Evolutionary conservation across 495 filamentous ascomycete species (phyloP), one percentile per base, ranked within the genome.

Genomic region (Hypomontagnella monticulosa): DNA sequence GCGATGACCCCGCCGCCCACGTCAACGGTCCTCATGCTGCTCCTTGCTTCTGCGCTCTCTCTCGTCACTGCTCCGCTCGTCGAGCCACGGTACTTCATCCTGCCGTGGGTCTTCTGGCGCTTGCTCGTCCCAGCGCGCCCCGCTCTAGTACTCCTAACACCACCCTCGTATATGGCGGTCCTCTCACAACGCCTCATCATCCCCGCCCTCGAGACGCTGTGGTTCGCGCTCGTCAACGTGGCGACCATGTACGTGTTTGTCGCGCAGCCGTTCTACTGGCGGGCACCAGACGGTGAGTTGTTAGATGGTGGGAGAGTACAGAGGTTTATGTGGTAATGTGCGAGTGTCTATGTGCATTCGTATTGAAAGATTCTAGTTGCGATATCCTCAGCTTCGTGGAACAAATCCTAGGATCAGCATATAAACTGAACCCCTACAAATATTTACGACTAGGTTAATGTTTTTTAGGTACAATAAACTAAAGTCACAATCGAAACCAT

Each of bases 81-180:
- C 9, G 95, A 99, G 70, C 93, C 93, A 1, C 84, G 95, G 4
- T 99, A 99, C 72, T 94, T 96, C 72, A 94, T 98, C 71, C 81
- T 96, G 2, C 93, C 93, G 0, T 99, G 95, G 95, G 85, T 97
- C 23, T 86, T 97, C 71, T 99, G 93, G 91, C 83, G 96, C 7
- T 76, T 97, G 10, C 87, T 96, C 74, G 76, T 97, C 0, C 90
- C 90, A 5, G 67, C 76, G 6, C 55, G 20, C 14, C 43, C 18
- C 59, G 75, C 46, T 27, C 6, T 27, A 27, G 23, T 27, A 73
- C 76, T 69, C 65, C 74, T 52, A 7, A 4, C 4, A 1, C 41
- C 41, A 7, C 16, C 20, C 3, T 33, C 52, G 4, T 5, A 30
- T 4, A 15, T 44, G 1, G 23, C 12, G 4, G 48, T 42, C 36